These are phyloP conservation scores for Gentiana macrophylla DNA, from an alignment of 257 asterid genomes.

Conservation along the genomic window DNA sequence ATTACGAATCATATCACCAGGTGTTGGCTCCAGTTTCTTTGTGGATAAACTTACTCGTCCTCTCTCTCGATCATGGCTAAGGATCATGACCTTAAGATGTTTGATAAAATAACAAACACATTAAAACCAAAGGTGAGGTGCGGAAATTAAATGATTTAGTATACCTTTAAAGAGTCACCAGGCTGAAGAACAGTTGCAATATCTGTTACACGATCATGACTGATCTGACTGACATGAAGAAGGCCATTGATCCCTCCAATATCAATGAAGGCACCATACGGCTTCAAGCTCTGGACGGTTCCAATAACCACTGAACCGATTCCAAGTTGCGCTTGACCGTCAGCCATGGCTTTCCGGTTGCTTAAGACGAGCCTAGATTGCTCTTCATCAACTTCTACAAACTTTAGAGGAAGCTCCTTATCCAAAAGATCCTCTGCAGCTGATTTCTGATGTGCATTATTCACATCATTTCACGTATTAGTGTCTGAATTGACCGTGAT, in stretches of 20 bases:
- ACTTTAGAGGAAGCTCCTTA: conserved; percentile 79
- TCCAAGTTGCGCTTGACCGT: conserved; percentile 95
- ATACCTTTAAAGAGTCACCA: conserved; percentile 87
- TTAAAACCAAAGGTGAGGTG: conserved; percentile 1
- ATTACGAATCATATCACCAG: conserved; percentile 98
- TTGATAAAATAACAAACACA: background rate
- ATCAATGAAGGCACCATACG: conserved; percentile 96
- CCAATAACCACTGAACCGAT: conserved; percentile 90
- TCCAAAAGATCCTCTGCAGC: conserved; percentile 79
- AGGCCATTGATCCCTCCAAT: conserved; percentile 95
- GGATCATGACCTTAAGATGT: conserved; percentile 67
- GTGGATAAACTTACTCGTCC: conserved; percentile 96
- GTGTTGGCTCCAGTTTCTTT: conserved; percentile 96
- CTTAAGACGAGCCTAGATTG: conserved; percentile 80
- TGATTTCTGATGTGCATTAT: conserved; percentile 40
- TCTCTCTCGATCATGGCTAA: conserved; percentile 98
- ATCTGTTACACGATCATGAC: conserved; percentile 93
- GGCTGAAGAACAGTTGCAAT: conserved; percentile 90
- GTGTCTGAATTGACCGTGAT: too few relatives aligned
- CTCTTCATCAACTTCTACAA: conserved; percentile 91
- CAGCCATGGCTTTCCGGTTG: conserved; percentile 96
- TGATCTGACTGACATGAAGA: conserved; percentile 90
- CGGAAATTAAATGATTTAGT: conserved; percentile 8
- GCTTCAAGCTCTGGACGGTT: conserved; percentile 92
- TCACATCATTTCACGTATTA: conserved; percentile 8